Base-by-base conservation (phyloP, 148 eudicot species). In the Silene uniflora region DNA sequence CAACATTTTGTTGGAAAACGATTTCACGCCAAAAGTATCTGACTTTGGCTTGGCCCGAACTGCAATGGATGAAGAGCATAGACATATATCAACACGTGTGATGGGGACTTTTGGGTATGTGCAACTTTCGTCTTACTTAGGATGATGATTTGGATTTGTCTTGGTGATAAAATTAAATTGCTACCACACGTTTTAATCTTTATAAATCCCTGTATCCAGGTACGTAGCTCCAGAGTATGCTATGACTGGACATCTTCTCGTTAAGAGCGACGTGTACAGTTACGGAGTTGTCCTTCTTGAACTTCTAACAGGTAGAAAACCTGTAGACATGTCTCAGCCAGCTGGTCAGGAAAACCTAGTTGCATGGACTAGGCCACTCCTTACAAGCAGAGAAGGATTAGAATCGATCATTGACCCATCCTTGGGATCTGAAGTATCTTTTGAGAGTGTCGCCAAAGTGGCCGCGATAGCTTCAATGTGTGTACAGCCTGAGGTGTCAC, bases 191-290 rank as follows among this genome's bases (percentile, higher is more conserved):
- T 7, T 39, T 39, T 39, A 39, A 39, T 39, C 44, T 39, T 39
- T 39, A 39, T 39, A 39, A 39, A 39, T 68, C 19, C 35, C 63
- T 13, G 18, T 67, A 25, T 42, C 60, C 89, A 94, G 98, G 85
- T 94, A 94, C 35, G 97, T 94, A 62, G 98, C 98, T 81, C 98
- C 98, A 7, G 98, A 94, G 83, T 94, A 94, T 74, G 98, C 98
- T 21, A 94, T 94, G 98, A 94, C 98, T 1, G 97, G 98, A 59
- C 98, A 91, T 82, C 97, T 94, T 76, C 97, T 94, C 5, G 98
- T 92, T 54, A 94, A 94, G 82, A 94, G 98, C 56, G 98, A 94
- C 63, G 98, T 94, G 24, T 94, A 94, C 72, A 94, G 98, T 81
- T 94, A 92, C 64, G 98, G 98, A 39, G 98, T 94, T 29, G 97